Conservation (phyloP, 495 filamentous ascomycete genomes). For the Neurospora sublineolata region DNA sequence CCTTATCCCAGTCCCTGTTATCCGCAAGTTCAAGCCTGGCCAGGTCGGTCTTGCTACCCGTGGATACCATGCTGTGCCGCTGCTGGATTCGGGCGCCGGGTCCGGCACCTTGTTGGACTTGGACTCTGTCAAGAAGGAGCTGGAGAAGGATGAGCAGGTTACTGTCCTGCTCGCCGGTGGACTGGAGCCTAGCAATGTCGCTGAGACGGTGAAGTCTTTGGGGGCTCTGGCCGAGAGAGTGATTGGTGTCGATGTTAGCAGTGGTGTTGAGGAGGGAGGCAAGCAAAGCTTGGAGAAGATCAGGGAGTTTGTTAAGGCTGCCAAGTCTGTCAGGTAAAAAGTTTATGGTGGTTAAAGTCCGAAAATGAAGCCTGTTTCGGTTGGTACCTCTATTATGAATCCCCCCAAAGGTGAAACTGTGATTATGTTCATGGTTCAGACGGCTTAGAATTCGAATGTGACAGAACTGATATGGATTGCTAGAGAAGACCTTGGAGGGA, state of each 20-base stretch:
- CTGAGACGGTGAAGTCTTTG: slow-evolving; percentile 44
- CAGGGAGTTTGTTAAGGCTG: slow-evolving; percentile 61
- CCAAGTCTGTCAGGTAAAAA: slow-evolving; percentile 42
- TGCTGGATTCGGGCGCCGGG: slow-evolving; percentile 78
- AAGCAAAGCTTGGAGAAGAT: slow-evolving; percentile 77
- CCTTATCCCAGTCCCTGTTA: slow-evolving; percentile 80
- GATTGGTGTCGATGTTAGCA: slow-evolving; percentile 82
- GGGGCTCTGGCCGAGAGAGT: slow-evolving; percentile 48
- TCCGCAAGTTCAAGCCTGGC: slow-evolving; percentile 65
- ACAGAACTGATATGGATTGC: background rate
- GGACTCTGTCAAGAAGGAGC: slow-evolving; percentile 45
- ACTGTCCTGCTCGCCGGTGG: slow-evolving; percentile 76
- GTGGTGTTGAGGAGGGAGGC: slow-evolving; percentile 79
- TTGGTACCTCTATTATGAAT: background rate
- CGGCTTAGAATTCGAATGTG: background rate
- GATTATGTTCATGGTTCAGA: background rate
- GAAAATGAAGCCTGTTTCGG: background rate
- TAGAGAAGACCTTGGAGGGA: background rate
- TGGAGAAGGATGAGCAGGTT: slow-evolving; percentile 49
- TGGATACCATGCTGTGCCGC: slow-evolving; percentile 71
- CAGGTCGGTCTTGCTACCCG: slow-evolving; percentile 58
- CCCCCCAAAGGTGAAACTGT: background rate
- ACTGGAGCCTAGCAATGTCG: slow-evolving; percentile 63
- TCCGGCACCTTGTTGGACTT: slow-evolving; percentile 67
- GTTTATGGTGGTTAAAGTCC: background rate